A percentile compares a stretch with the other conserved stretches of the same genome.
Evolutionary conservation across 805 yeast species (phyloP).

Genomic region (Candida boleticola): DNA sequence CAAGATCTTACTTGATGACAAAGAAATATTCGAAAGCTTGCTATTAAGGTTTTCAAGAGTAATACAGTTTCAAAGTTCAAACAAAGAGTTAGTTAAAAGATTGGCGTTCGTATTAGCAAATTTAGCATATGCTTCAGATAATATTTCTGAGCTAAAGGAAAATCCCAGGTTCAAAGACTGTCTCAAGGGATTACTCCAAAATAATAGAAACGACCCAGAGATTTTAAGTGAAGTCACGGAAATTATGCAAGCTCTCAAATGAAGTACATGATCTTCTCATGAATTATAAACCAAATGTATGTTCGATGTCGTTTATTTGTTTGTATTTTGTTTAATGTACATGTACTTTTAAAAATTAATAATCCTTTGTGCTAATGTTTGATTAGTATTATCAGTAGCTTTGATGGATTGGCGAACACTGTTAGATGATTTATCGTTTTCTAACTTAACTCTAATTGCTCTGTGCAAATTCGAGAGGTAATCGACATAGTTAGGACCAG

Average conservation of each 20-base stretch:
- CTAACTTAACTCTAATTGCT: constrained; percentile 51
- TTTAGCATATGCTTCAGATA: constrained; percentile 16
- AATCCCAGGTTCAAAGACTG: not conserved
- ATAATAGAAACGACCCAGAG: not conserved
- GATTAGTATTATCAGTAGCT: constrained; percentile 19
- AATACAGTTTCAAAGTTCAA: constrained; percentile 20
- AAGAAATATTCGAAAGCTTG: constrained; percentile 14
- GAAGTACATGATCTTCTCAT: not conserved
- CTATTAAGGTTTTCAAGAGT: constrained; percentile 19
- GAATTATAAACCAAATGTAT: too few species aligned
- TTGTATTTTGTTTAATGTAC: not conserved
- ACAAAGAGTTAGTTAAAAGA: constrained; percentile 28
- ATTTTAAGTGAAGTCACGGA: not conserved
- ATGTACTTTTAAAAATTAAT: constrained; percentile 27
- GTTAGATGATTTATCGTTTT: constrained; percentile 40
- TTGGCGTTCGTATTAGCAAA: constrained; percentile 20
- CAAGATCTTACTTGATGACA: constrained; percentile 18
- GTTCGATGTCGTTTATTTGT: not conserved
- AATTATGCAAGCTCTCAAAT: too few species aligned
- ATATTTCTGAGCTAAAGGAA: not conserved
- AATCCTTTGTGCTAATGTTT: constrained; percentile 38
- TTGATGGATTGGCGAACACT: constrained; percentile 26
- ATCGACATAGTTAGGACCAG: constrained; percentile 56
- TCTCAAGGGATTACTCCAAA: not conserved
- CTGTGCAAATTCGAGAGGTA: constrained; percentile 69